Evolutionary conservation across 2,329 filamentous ascomycete genomes (phyloP).

Genomic region (Diplocarpon rosae): DNA sequence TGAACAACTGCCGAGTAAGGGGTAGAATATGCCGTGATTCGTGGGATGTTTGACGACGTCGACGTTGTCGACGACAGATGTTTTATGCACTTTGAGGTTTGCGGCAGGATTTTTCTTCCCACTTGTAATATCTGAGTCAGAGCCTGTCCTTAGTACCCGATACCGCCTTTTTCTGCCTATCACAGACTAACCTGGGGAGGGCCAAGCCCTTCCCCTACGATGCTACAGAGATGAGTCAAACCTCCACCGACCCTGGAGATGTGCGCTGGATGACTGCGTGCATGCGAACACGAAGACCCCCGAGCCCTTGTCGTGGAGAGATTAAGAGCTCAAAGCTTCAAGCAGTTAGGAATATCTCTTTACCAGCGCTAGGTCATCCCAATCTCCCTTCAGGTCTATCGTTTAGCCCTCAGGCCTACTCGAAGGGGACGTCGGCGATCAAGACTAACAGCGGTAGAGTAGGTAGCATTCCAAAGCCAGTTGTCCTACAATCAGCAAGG

Average conservation of each 20-base stretch:
- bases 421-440: constrained; percentile 1
- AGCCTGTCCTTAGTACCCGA: neutral
- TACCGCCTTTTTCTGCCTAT: neutral
- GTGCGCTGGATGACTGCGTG: constrained; percentile 2
- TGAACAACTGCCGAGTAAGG: neutral
- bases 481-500: neutral
- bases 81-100: neutral
- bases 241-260: neutral
- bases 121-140: neutral
- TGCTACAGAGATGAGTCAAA: constrained; percentile 3
- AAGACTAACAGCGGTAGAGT: neutral
- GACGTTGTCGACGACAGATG: neutral
- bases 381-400: neutral
- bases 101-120: neutral
- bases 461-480: neutral
- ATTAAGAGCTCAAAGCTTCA: neutral
- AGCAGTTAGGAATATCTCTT: neutral
- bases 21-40: constrained; percentile 16
- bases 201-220: neutral
- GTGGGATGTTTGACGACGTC: constrained; percentile 5
- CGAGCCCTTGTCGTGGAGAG: neutral
- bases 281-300: constrained; percentile 8
- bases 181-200: neutral
- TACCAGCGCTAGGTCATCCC: neutral
- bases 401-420: neutral